Conservation (phyloP, 2,329 filamentous ascomycete species). For the Colletotrichum godetiae region DNA sequence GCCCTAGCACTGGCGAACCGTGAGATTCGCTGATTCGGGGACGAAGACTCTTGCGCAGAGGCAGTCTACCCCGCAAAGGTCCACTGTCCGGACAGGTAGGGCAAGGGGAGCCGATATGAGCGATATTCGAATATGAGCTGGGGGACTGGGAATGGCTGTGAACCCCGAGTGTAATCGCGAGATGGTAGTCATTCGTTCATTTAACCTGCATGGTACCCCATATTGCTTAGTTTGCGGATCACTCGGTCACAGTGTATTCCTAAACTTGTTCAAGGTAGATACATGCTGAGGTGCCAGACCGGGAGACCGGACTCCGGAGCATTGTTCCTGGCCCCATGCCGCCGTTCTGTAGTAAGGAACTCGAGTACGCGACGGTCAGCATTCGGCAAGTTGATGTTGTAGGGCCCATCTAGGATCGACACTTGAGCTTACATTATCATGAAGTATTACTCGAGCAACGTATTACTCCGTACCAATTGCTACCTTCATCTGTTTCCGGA, state of each 20-base stretch:
- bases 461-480: not conserved
- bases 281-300: not conserved
- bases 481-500: no score
- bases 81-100: not conserved
- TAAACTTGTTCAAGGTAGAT: not conserved
- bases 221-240: not conserved
- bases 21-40: not conserved
- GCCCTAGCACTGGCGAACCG: constrained; percentile 1
- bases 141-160: not conserved
- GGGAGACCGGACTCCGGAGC: not conserved
- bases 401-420: not conserved
- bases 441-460: not conserved
- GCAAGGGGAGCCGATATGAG: constrained; percentile 16
- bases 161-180: not conserved
- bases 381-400: not conserved
- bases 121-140: constrained; percentile 12
- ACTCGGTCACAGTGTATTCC: not conserved
- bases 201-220: not conserved
- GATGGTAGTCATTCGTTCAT: constrained; percentile 12
- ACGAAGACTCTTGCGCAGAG: not conserved
- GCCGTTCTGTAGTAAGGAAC: not conserved
- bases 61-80: constrained; percentile 9
- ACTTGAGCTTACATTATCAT: not conserved
- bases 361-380: not conserved
- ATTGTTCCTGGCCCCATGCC: not conserved